Conservation (phyloP, 2,329 filamentous ascomycete genomes). For the Penicillium sp. region DNA sequence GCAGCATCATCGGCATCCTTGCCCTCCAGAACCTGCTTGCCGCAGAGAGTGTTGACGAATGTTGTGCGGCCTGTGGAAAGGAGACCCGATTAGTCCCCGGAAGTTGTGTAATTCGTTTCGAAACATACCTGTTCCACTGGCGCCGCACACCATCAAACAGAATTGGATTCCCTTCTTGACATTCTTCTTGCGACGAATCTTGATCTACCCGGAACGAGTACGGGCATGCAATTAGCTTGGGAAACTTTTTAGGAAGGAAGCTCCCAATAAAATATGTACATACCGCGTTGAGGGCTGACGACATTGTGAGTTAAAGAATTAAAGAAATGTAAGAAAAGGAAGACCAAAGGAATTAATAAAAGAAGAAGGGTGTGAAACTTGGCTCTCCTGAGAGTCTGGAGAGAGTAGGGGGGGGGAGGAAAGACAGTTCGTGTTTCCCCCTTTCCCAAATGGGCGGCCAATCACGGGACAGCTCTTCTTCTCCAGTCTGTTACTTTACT, state of each 20-base stretch:
- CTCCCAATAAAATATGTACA: slow-evolving; percentile 30
- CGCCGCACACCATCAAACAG: slow-evolving; percentile 99
- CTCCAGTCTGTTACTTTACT: slow-evolving; percentile 16
- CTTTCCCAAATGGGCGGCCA: slow-evolving; percentile 25
- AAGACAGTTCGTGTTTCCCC: slow-evolving; percentile 30
- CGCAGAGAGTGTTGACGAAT: slow-evolving; percentile 99
- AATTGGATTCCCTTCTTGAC: slow-evolving; percentile 99
- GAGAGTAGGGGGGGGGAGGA: slow-evolving; percentile 20
- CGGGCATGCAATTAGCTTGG: slow-evolving; percentile 20
- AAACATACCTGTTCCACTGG: slow-evolving; percentile 84
- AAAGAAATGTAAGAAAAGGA: slow-evolving; percentile 18
- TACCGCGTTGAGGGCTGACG: slow-evolving; percentile 54
- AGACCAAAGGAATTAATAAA: slow-evolving; percentile 18
- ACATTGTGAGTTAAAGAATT: slow-evolving; percentile 44
- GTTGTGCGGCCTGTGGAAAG: slow-evolving; percentile 76
- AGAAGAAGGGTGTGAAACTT: slow-evolving; percentile 21
- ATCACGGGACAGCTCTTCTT: slow-evolving; percentile 21
- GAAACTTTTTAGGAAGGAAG: slow-evolving; percentile 17
- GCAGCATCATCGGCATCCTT: slow-evolving; percentile 91
- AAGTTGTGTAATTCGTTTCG: not conserved
- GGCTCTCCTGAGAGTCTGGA: slow-evolving; percentile 26
- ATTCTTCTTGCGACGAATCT: slow-evolving; percentile 99
- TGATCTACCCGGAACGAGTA: slow-evolving; percentile 58
- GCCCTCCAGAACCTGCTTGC: slow-evolving; percentile 83
- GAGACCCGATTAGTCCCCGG: slow-evolving; percentile 1